Evolutionary conservation across 495 filamentous ascomycete genomes (phyloP), one percentile per base, ranked within the genome.

Genomic region (Chaetomium fimeti): DNA sequence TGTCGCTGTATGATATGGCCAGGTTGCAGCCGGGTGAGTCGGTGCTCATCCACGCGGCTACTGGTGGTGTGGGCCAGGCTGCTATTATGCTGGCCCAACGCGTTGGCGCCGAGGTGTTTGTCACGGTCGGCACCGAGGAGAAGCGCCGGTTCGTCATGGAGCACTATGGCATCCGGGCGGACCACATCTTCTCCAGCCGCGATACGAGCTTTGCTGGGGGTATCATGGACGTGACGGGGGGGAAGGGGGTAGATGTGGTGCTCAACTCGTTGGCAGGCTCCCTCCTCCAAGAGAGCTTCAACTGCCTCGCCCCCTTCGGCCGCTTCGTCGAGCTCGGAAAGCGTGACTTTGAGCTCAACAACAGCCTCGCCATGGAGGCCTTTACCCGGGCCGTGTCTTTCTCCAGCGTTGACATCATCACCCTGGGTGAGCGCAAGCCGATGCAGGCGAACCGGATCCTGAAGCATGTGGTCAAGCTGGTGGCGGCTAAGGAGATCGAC

Each of bases 11-110:
- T 61, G 65, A 79, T 18, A 69, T 72, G 5, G 81, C 73, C 0
- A 56, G 72, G 3, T 64, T 82, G 0, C 60, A 74, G 38, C 71
- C 74, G 74, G 86, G 45, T 63, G 87, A 88, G 60, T 76, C 67
- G 0, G 78, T 88, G 0, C 74, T 90, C n/a, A 85, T 90, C 28
- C 84, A 88, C 60, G 75, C 76, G 2, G 87, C 80, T 5, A 75
- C 83, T 1, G 83, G 84, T 25, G 82, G 80, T 28, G 77, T 87
- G 0, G 87, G 86, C 9, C 80, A 86, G 60, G 84, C 84, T 11
- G 81, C 85, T 0, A 80, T 89, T 32, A 76, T 80, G 55, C 65
- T 89, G 1, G 78, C 80, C 0, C 76, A 85, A 51, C 65, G 75
- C 3, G 64, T 81, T 1, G 81, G 83, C 0, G 82, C 83, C 2